Evolutionary conservation across 2,329 filamentous ascomycete species (phyloP), one percentile per base, ranked within the genome.

Genomic region (Colletotrichum cereale): DNA sequence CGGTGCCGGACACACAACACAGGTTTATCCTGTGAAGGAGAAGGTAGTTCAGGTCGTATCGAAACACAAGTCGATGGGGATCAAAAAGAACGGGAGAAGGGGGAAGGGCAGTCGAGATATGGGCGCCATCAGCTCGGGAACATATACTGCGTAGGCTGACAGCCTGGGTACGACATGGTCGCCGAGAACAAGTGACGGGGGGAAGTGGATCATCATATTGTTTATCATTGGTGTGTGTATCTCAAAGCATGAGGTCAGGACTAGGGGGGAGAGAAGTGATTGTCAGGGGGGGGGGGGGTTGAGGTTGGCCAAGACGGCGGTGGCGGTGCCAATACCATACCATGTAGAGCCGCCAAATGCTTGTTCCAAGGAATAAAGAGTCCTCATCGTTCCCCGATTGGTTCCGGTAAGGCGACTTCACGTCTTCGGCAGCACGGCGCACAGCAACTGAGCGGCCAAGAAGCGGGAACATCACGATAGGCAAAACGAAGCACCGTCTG

Each of bases 151-250:
- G n/a, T n/a, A 63, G 63, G 56, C 50, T 58, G 53, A 42, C 26
- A 10, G 8, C 12, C 42, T n/a, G 31, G n/a, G 38, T 44, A 29
- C 29, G 50, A 71, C 24, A 62, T 50, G 64, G 56, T 67, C 56
- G 50, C 67, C 67, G 64, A 58, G 50, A 18, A 29, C 47, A 34
- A 40, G 47, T 24, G 64, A 62, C 67, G 24, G 57, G 64, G 67
- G 48, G n/a, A n/a, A n/a, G 61, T 64, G 16, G 50, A 58, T 53
- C 21, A 50, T 47, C 24, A 18, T 40, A 24, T 38, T 8, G 34
- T 38, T 26, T 12, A 10, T 56, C 12, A 50, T 40, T 31, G 44
- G 61, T 63, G 38, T 63, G 38, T 36, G 56, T 42, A 29, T 52
- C 34, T 62, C 50, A 38, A 29, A 52, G 26, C 29, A 66, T 61